Evolutionary conservation across 2,329 filamentous ascomycete species (phyloP).

Genomic region (Zymoseptoria tritici): DNA sequence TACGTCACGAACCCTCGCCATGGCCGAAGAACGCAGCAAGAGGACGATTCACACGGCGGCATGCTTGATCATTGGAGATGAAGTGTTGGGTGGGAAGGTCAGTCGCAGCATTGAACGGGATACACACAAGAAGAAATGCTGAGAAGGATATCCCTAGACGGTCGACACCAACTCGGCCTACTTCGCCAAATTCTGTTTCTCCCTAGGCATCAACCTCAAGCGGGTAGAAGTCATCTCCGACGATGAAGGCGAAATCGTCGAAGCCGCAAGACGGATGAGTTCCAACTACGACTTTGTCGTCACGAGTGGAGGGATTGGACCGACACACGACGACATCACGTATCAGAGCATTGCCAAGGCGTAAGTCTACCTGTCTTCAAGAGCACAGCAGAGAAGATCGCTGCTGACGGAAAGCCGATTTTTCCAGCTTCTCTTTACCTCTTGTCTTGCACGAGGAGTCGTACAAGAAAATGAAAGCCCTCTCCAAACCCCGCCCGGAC

Average conservation of each 20-base stretch:
- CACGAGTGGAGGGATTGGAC: constrained; percentile 90
- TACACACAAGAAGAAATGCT: neutral
- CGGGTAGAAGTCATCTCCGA: constrained; percentile 90
- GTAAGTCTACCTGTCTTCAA: neutral
- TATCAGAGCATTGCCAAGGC: constrained; percentile 91
- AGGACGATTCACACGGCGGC: constrained; percentile 80
- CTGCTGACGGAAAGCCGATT: neutral
- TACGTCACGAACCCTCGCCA: constrained; percentile 35
- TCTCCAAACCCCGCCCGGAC: constrained; percentile 65
- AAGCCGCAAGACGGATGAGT: constrained; percentile 82
- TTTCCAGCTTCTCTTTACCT: constrained; percentile 55
- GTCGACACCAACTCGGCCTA: constrained; percentile 60
- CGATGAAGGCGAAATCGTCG: constrained; percentile 81
- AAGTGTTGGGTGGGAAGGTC: constrained; percentile 91
- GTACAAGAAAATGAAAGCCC: constrained; percentile 71
- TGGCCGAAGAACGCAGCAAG: constrained; percentile 50
- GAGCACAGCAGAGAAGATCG: neutral
- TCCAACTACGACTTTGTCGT: constrained; percentile 87
- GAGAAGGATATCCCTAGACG: constrained; percentile 42
- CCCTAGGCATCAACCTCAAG: constrained; percentile 62
- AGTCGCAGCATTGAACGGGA: constrained; percentile 16
- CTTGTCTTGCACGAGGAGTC: constrained; percentile 71
- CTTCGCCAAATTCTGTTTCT: constrained; percentile 60
- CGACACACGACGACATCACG: constrained; percentile 96
- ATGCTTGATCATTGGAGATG: constrained; percentile 93